A percentile compares a stretch with the other conserved stretches of the same genome.
Conservation (phyloP, 2,329 filamentous ascomycete genomes). For the Lecanosticta acicola region DNA sequence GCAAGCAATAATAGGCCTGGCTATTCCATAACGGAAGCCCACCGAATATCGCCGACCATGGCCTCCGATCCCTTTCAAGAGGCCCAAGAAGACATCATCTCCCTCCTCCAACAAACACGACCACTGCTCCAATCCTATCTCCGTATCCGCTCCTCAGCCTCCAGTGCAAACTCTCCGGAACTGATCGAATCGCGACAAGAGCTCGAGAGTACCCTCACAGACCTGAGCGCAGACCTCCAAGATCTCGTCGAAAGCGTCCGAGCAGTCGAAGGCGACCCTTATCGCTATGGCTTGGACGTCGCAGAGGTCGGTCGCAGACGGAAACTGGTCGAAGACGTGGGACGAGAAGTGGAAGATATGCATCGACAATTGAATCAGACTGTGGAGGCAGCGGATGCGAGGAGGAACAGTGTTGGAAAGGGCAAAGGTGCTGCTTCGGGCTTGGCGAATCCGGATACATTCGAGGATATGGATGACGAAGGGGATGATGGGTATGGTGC, state of each 20-base stretch:
- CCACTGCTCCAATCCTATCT: slow-evolving; percentile 91
- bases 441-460: slow-evolving; percentile 56
- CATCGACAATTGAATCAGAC: slow-evolving; percentile 67
- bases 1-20: too few species aligned
- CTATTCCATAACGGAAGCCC: too few species aligned
- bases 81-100: slow-evolving; percentile 67
- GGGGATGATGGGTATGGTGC: slow-evolving; percentile 59
- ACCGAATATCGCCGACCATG: slow-evolving; percentile 12
- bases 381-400: slow-evolving; percentile 38
- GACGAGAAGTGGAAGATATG: slow-evolving; percentile 84
- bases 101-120: slow-evolving; percentile 72
- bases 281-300: slow-evolving; percentile 76
- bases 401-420: slow-evolving; percentile 21
- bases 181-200: slow-evolving; percentile 62
- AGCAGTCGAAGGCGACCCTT: slow-evolving; percentile 81
- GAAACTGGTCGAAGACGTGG: slow-evolving; percentile 81
- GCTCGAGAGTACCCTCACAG: slow-evolving; percentile 68
- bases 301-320: slow-evolving; percentile 76
- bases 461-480: slow-evolving; percentile 39
- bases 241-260: slow-evolving; percentile 84
- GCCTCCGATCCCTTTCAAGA: slow-evolving; percentile 47
- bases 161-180: slow-evolving; percentile 64
- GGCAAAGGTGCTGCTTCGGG: slow-evolving; percentile 36
- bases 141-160: slow-evolving; percentile 83
- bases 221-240: slow-evolving; percentile 74